Evolutionary conservation across 257 asterid genomes (phyloP).

Genomic region (Anisodus acutangulus): DNA sequence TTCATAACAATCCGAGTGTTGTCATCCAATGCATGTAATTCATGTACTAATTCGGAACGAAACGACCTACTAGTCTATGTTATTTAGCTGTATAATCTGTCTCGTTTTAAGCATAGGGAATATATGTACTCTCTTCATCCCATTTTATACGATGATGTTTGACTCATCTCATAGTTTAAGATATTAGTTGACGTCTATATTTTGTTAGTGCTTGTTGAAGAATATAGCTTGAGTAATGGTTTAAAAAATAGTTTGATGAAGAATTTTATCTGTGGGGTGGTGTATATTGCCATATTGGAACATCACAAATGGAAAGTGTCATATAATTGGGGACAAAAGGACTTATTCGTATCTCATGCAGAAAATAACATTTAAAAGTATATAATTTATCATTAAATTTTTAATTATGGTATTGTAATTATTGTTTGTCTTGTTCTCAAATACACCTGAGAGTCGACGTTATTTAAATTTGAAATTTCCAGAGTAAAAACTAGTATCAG

Average conservation of each 20-base stretch:
- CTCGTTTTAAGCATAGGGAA: background rate
- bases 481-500: background rate
- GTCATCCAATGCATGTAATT: conserved; percentile 7
- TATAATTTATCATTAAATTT: background rate
- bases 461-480: conserved; percentile 2
- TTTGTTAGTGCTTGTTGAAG: background rate
- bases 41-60: background rate
- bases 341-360: background rate
- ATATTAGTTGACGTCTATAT: background rate
- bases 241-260: background rate
- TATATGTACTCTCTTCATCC: background rate
- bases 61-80: background rate
- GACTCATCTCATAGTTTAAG: conserved; percentile 6
- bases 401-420: background rate
- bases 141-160: background rate
- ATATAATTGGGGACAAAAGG: background rate
- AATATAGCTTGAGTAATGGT: background rate
- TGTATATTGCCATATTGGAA: background rate
- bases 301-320: background rate
- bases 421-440: background rate
- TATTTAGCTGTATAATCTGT: background rate
- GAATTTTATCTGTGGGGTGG: conserved; percentile 19
- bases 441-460: background rate
- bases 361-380: background rate
- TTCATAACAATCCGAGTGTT: background rate